These are phyloP conservation scores for Fusarium devonianum DNA, from an alignment of 2,329 filamentous ascomycete genomes.

Conservation along the genomic window DNA sequence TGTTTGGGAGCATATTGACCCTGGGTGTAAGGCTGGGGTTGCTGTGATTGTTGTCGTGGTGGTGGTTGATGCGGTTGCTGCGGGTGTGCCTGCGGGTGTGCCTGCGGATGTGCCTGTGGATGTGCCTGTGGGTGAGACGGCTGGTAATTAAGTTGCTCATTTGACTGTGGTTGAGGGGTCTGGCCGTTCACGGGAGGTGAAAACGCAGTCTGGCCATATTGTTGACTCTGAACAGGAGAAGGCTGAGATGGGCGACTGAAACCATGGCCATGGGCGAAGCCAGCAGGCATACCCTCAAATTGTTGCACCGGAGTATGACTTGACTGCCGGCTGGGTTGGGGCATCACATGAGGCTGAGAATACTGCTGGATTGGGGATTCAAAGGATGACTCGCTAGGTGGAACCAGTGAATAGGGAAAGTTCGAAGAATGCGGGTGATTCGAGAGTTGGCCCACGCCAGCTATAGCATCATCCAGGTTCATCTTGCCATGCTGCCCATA, in stretches of 20 bases:
- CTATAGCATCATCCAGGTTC: constrained; percentile 40
- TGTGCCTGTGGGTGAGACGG: constrained; percentile 35
- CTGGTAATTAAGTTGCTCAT: constrained; percentile 35
- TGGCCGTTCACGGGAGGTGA: constrained; percentile 40
- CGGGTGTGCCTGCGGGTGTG: constrained; percentile 36
- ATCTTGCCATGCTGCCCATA: constrained; percentile 49
- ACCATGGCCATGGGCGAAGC: constrained; percentile 38
- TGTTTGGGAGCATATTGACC: constrained; percentile 36
- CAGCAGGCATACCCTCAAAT: constrained; percentile 39
- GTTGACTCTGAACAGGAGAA: constrained; percentile 43
- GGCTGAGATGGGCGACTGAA: constrained; percentile 42
- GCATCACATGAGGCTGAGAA: constrained; percentile 45
- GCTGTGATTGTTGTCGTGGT: constrained; percentile 30
- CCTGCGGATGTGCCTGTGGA: constrained; percentile 38
- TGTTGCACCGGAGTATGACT: constrained; percentile 47
- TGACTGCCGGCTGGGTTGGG: constrained; percentile 44
- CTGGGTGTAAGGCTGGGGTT: constrained; percentile 32
- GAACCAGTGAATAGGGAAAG: constrained; percentile 47
- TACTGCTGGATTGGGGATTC: constrained; percentile 45
- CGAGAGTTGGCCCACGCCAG: constrained; percentile 44
- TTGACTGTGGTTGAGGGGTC: constrained; percentile 36
- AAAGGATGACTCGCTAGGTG: constrained; percentile 45
- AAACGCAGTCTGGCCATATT: constrained; percentile 38
- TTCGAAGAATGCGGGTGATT: constrained; percentile 44
- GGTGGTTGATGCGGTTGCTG: constrained; percentile 24